phyloP scores from a whole-genome alignment of 768 basidiomycete genomes.

The Leccinum broughii region DNA sequence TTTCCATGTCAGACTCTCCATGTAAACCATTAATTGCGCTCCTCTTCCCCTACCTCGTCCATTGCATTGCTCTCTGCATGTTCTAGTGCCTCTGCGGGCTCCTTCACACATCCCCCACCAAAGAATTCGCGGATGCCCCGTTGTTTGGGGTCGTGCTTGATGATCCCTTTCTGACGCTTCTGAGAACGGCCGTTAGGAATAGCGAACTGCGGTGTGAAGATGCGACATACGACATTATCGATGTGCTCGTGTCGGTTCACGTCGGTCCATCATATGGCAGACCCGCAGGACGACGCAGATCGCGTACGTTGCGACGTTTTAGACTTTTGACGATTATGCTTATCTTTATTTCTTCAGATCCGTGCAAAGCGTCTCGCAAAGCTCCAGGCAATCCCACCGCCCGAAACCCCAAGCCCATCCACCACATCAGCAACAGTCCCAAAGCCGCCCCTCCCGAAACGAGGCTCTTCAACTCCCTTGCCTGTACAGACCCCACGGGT shows the following conservation, averaged over 20 bases:
- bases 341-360: conserved; percentile 52
- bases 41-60: conserved; percentile 24
- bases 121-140: conserved; percentile 77
- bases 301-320: conserved; percentile 45
- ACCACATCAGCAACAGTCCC: conserved; percentile 27
- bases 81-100: conserved; percentile 12
- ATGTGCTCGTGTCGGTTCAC: conserved; percentile 60
- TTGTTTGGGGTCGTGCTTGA: conserved; percentile 76
- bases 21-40: conserved; percentile 11
- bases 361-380: conserved; percentile 90
- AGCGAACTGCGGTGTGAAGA: background rate
- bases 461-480: conserved; percentile 22
- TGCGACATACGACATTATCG: conserved; percentile 50
- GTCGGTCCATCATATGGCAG: conserved; percentile 38
- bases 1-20: conserved; percentile 10
- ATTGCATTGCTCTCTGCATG: conserved; percentile 28
- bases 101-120: conserved; percentile 34
- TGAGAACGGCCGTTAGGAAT: conserved; percentile 30
- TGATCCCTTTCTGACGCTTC: conserved; percentile 75
- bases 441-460: conserved; percentile 39
- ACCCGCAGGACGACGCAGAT: conserved; percentile 79
- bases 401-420: conserved; percentile 13
- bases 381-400: conserved; percentile 54
- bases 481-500: conserved; percentile 35
- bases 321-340: background rate